Percentiles rank a stretch among this genome's conserved stretches.
These are phyloP conservation scores for Geranium rotundifolium DNA, from an alignment of 345 rosid genomes.

Conservation along the genomic window DNA sequence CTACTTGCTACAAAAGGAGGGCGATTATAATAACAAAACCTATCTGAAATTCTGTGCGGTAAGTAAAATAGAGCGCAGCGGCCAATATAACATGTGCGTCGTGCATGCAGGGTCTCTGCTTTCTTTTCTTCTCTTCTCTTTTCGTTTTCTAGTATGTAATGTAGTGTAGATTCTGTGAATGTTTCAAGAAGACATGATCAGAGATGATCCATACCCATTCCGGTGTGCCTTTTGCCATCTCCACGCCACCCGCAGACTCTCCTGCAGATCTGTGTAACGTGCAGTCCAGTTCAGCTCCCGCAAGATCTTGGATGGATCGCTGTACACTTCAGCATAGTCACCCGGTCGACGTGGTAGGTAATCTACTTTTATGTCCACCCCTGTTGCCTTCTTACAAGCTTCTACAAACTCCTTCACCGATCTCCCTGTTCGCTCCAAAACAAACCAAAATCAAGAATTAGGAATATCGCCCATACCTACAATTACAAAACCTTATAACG, in stretches of 20 bases:
- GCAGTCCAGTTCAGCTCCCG: conserved; percentile 87
- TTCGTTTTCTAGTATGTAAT: too few species aligned
- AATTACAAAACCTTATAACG: too few species aligned
- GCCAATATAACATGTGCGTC: too few species aligned
- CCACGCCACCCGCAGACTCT: conserved; percentile 75
- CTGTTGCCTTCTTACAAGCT: conserved; percentile 93
- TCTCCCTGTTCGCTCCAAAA: conserved; percentile 36
- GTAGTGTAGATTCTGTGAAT: too few species aligned
- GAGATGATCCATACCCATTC: conserved; percentile 50
- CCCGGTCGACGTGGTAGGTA: conserved; percentile 87
- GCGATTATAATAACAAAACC: too few species aligned
- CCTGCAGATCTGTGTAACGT: conserved; percentile 52
- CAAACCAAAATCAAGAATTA: too few species aligned
- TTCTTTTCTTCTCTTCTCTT: too few species aligned
- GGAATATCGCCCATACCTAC: too few species aligned
- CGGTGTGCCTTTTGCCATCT: conserved; percentile 84
- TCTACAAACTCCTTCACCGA: conserved; percentile 97
- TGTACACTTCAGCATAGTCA: conserved; percentile 85
- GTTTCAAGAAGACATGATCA: not conserved
- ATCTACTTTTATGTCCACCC: conserved; percentile 56
- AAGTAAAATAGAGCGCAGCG: too few species aligned
- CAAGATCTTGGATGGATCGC: conserved; percentile 74
- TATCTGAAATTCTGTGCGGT: too few species aligned
- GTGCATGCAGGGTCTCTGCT: too few species aligned
- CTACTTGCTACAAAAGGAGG: too few species aligned